Percentiles rank a stretch among this genome's conserved stretches.
These are phyloP conservation scores for Narthecium ossifragum DNA, from an alignment of 106 monocot species.

Conservation along the genomic window DNA sequence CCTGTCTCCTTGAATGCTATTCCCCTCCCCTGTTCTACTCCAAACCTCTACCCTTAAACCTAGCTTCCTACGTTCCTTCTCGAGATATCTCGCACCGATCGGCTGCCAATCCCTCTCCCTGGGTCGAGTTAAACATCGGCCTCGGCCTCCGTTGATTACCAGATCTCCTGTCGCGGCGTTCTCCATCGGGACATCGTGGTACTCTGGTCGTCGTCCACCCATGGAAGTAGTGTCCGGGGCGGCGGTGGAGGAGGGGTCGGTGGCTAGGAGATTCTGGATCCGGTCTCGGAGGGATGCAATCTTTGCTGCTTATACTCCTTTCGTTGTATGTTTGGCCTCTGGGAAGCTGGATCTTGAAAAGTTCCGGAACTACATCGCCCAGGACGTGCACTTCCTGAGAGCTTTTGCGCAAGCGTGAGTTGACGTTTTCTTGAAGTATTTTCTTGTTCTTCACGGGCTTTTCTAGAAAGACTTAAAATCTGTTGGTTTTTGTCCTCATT, in stretches of 20 bases:
- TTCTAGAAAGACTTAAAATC: too few relatives aligned
- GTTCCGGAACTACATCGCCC: constrained; percentile 65
- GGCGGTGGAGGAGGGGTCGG: constrained; percentile 43
- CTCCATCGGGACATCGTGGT: neutral
- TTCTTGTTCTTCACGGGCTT: neutral
- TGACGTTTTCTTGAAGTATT: neutral
- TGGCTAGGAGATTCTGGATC: constrained; percentile 67
- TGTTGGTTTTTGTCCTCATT: neutral
- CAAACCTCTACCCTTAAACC: constrained; percentile 10
- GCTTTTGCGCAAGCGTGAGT: constrained; percentile 79
- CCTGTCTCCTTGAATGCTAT: constrained; percentile 17
- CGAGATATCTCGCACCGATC: neutral
- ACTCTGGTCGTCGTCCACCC: neutral
- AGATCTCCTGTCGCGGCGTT: neutral
- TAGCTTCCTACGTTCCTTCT: neutral
- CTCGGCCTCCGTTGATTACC: neutral
- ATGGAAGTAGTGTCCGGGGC: constrained; percentile 19
- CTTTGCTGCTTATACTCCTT: constrained; percentile 61
- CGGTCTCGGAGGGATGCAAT: constrained; percentile 43
- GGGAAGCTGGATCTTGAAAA: constrained; percentile 60
- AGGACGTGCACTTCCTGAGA: constrained; percentile 74
- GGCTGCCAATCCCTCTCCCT: constrained; percentile 3
- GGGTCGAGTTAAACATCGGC: neutral
- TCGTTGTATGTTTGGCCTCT: constrained; percentile 64
- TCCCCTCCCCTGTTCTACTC: constrained; percentile 7